phyloP scores from a whole-genome alignment of 1,139 yeast genomes.

The Scheffersomyces illinoinensis region DNA sequence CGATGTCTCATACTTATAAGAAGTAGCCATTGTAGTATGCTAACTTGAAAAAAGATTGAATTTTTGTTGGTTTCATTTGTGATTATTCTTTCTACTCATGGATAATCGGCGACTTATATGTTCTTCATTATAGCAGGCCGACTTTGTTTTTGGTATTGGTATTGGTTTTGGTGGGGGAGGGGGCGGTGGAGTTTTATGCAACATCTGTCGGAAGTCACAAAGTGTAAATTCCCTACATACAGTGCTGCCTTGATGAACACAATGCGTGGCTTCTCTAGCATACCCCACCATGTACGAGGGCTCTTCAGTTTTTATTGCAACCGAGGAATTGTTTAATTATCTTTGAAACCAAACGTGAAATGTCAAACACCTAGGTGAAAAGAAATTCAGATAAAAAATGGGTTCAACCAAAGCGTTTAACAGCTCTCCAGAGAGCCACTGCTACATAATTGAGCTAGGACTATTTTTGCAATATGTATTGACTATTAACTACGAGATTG shows the following conservation, averaged over 20 bases:
- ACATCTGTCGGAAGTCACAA: neutral
- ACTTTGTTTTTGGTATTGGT: neutral
- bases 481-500: neutral
- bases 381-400: neutral
- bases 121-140: neutral
- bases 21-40: neutral
- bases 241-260: neutral
- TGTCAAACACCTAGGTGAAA: neutral
- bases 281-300: neutral
- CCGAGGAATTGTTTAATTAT: neutral
- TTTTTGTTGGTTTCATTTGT: no score
- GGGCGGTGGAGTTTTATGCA: neutral
- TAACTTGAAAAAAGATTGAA: neutral
- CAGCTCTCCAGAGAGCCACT: neutral
- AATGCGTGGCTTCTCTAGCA: neutral
- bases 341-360: no score
- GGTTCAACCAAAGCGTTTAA: neutral
- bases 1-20: neutral
- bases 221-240: neutral
- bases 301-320: neutral
- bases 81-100: neutral
- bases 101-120: neutral
- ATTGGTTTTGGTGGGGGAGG: constrained; percentile 1
- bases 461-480: neutral
- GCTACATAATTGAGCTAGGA: neutral